Evolutionary conservation across 352 stramenopile species (phyloP), one percentile per base, ranked within the genome.

Genomic region (Halophytophthora polymorphica): DNA sequence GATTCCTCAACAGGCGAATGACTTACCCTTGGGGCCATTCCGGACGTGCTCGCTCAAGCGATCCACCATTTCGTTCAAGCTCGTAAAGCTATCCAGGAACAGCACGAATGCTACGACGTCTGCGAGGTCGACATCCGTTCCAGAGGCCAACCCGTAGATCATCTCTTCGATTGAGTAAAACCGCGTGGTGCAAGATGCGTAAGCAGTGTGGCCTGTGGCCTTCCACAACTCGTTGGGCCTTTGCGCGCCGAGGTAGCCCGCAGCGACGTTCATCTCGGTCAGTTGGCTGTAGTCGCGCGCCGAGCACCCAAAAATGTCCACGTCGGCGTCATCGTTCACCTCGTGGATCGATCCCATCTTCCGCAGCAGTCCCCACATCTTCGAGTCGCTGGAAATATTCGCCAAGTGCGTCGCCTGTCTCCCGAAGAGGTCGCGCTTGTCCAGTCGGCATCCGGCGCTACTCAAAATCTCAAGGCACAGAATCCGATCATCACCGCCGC

Each of bases 51-150:
- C 60, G 22, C 59, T 76, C n/a, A 90, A 42, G 8, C 67, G 65
- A 45, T 81, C 68, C 21, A 86, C 44, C 34, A 92, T 62, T 56
- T 83, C 67, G 21, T 83, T 77, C 19, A 90, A 31, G 43, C 60
- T 85, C 40, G 78, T 75, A 47, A 90, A 90, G 17, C 56, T 79
- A 25, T 88, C 78, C 17, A 90, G 33, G 44, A 88, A 90, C 39
- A 92, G 48, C 19, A 85, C 66, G 39, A 92, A 92, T 2, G 78
- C 60, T 35, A 88, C 56, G 1, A 88, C 47, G 29, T 92, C 81
- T 5, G 77, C 70, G 12, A 88, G 72, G 40, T 86, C 60, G 29
- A 83, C 58, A 50, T 74, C 61, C 38, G 61, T 50, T 18, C 67
- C 60, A 33, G 59, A 42, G 21, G 74, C 46, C 6, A 88, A 44